These are phyloP conservation scores for Phytophthora citricola DNA, from an alignment of 352 stramenopile species.

Conservation along the genomic window DNA sequence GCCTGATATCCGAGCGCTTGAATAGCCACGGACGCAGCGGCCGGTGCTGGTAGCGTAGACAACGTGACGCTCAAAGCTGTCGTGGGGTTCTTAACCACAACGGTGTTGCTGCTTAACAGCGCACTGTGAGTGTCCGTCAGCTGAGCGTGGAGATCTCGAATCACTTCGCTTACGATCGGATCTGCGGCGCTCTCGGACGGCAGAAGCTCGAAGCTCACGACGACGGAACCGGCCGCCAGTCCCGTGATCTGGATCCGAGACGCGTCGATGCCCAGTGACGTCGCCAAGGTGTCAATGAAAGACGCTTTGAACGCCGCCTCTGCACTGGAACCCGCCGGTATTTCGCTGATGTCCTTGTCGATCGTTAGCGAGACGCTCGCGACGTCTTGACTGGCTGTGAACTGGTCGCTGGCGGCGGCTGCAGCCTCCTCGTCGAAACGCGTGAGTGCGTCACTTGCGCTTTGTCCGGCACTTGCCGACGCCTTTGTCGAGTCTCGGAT, in stretches of 20 bases:
- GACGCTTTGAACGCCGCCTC: constrained; percentile 57
- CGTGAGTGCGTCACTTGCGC: background rate
- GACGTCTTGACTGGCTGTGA: constrained; percentile 54
- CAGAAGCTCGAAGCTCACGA: constrained; percentile 70
- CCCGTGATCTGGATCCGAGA: constrained; percentile 61
- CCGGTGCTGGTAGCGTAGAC: constrained; percentile 12
- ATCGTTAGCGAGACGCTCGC: constrained; percentile 59
- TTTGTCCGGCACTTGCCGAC: constrained; percentile 14
- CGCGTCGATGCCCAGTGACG: constrained; percentile 52
- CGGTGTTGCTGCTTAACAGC: constrained; percentile 35
- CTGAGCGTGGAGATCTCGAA: constrained; percentile 53
- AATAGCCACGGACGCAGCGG: constrained; percentile 36
- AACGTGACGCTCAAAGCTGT: constrained; percentile 45
- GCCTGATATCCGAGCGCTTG: constrained; percentile 63
- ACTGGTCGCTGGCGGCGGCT: constrained; percentile 36
- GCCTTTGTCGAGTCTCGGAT: constrained; percentile 44
- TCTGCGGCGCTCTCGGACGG: constrained; percentile 58
- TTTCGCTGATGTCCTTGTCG: constrained; percentile 64
- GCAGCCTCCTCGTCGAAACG: constrained; percentile 42
- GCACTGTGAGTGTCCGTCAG: constrained; percentile 47
- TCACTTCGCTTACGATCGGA: constrained; percentile 49
- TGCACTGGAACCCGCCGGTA: constrained; percentile 55
- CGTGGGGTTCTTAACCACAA: constrained; percentile 42
- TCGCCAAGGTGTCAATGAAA: constrained; percentile 45
- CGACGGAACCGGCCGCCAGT: constrained; percentile 60